Evolutionary conservation across 352 stramenopile genomes (phyloP).

Genomic region (Pythium scleroteichum): DNA sequence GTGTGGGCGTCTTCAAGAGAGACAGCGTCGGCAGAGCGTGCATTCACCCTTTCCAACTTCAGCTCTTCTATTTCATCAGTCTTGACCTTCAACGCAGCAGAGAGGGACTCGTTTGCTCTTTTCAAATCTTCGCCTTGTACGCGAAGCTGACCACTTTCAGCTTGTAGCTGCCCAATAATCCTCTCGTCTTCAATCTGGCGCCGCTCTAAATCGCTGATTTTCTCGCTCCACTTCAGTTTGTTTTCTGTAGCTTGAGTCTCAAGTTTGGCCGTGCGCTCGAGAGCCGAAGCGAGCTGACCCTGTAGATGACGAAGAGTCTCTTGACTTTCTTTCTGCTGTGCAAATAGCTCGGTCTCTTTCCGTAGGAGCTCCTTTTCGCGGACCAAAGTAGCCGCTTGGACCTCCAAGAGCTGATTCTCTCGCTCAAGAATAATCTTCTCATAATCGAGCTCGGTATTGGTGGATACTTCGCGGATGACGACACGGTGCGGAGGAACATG

Average conservation of each 20-base stretch:
- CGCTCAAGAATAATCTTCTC: slow-evolving; percentile 50
- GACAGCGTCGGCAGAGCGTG: slow-evolving; percentile 1
- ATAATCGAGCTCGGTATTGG: slow-evolving; percentile 60
- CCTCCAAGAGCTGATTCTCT: slow-evolving; percentile 36
- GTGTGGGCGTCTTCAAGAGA: slow-evolving; percentile 7
- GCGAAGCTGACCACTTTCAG: not conserved
- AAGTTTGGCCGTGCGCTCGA: slow-evolving; percentile 26
- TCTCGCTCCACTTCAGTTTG: not conserved
- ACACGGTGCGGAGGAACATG: slow-evolving; percentile 13
- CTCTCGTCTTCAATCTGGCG: not conserved
- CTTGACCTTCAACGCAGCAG: not conserved
- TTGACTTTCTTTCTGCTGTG: slow-evolving; percentile 34
- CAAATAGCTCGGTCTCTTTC: slow-evolving; percentile 39
- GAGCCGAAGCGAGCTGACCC: slow-evolving; percentile 24
- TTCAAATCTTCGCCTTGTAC: slow-evolving; percentile 2
- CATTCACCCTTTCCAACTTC: not conserved
- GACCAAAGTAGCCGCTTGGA: slow-evolving; percentile 35
- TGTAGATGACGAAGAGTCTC: slow-evolving; percentile 34
- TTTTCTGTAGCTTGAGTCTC: slow-evolving; percentile 21
- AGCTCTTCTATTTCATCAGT: not conserved
- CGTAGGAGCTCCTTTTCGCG: slow-evolving; percentile 39
- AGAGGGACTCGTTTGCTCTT: not conserved
- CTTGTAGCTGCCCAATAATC: not conserved
- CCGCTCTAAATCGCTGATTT: not conserved
- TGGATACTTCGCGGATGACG: slow-evolving; percentile 50